Conservation (phyloP, 805 yeast species). For the Candida arabinofermentans region DNA sequence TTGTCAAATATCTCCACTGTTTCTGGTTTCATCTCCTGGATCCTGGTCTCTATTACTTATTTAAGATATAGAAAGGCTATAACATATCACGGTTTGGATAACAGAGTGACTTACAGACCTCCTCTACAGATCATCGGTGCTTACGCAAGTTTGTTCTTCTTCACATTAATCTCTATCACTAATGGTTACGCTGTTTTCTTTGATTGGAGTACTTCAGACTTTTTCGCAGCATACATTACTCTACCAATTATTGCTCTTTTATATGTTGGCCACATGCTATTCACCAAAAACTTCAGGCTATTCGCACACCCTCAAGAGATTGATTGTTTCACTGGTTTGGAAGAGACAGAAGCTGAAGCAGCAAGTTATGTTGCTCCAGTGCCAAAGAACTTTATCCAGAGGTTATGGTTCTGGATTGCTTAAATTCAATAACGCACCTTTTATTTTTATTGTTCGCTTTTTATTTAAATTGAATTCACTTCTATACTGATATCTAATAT, state of each 20-base stretch:
- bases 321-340: conserved; percentile 61
- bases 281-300: conserved; percentile 41
- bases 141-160: conserved; percentile 43
- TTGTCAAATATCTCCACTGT: conserved; percentile 63
- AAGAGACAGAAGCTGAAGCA: conserved; percentile 53
- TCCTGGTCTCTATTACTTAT: conserved; percentile 48
- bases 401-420: conserved; percentile 47
- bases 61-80: conserved; percentile 65
- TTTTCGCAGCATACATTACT: conserved; percentile 65
- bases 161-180: conserved; percentile 55
- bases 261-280: conserved; percentile 54
- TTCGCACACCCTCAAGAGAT: conserved; percentile 51
- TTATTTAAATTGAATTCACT: not conserved
- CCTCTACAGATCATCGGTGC: conserved; percentile 55
- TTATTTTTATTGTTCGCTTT: not conserved
- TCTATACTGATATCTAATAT: no score
- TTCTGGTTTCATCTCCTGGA: conserved; percentile 66
- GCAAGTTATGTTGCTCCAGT: conserved; percentile 29
- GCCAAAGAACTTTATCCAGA: conserved; percentile 40
- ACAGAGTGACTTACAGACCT: conserved; percentile 57
- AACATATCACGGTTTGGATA: conserved; percentile 44
- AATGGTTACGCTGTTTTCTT: conserved; percentile 64
- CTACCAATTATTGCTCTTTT: conserved; percentile 50
- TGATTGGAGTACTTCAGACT: conserved; percentile 45
- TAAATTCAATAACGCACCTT: conserved; percentile 2